phyloP scores from a whole-genome alignment of 179 eudicot genomes.

The Sideroxylon spinosum region DNA sequence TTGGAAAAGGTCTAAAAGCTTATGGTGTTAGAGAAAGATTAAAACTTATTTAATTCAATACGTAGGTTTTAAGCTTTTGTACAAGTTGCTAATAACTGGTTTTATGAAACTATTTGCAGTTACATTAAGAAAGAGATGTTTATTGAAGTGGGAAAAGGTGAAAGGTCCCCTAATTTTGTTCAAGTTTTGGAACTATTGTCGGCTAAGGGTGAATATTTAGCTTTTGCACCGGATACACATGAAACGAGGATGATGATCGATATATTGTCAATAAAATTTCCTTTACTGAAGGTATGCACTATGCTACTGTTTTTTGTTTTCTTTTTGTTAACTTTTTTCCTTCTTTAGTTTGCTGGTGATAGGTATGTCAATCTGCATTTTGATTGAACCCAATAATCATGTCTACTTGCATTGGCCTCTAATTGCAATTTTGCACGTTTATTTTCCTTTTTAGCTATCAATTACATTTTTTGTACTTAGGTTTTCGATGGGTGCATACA shows the following conservation, averaged over 20 bases:
- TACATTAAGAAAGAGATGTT: conserved; percentile 73
- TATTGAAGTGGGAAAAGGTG: conserved; percentile 82
- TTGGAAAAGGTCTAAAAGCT: background rate
- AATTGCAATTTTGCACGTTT: background rate
- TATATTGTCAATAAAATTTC: conserved; percentile 64
- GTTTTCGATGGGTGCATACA: background rate
- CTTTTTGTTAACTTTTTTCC: background rate
- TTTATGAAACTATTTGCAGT: conserved; percentile 34
- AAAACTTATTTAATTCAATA: background rate
- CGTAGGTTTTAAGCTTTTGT: background rate
- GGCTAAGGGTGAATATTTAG: conserved; percentile 61
- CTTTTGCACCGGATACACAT: conserved; percentile 79
- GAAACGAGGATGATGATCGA: conserved; percentile 75
- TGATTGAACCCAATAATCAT: background rate
- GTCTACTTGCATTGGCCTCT: background rate
- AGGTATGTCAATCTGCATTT: background rate
- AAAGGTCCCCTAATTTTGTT: conserved; percentile 59
- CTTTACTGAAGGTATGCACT: conserved; percentile 60
- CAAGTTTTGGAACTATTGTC: conserved; percentile 54
- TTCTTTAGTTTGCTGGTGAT: background rate
- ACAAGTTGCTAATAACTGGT: background rate
- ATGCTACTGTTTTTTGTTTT: background rate
- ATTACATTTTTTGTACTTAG: conserved; percentile 9
- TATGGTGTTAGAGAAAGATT: background rate
- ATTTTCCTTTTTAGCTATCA: background rate